These are phyloP conservation scores for Fusarium sulawesiense DNA, from an alignment of 2,329 filamentous ascomycete genomes.

Conservation along the genomic window DNA sequence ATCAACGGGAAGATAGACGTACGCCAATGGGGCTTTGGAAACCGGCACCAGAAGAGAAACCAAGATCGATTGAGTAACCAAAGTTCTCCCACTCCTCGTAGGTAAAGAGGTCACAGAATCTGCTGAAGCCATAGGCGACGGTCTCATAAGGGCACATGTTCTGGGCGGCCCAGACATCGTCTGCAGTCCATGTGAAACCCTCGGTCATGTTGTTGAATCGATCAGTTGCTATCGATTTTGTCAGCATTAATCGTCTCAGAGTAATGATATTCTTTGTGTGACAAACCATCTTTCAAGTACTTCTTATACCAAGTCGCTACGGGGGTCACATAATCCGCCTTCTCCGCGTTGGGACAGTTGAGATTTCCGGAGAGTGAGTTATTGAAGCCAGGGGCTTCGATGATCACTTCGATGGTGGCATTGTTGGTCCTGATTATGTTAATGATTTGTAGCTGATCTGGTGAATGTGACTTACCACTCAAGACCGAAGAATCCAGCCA, in stretches of 20 bases:
- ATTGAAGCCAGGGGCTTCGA: slow-evolving; percentile 73
- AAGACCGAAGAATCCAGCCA: slow-evolving; percentile 82
- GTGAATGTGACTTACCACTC: slow-evolving; percentile 62
- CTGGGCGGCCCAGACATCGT: slow-evolving; percentile 75
- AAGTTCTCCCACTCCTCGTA: slow-evolving; percentile 80
- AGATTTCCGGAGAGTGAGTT: slow-evolving; percentile 77
- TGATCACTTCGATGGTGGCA: slow-evolving; percentile 77
- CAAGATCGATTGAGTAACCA: slow-evolving; percentile 76
- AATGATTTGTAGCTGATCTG: neutral
- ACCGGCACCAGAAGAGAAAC: slow-evolving; percentile 69
- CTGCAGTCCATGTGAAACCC: slow-evolving; percentile 71
- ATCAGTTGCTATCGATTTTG: slow-evolving; percentile 60
- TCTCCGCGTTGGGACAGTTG: slow-evolving; percentile 72
- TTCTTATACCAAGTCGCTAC: slow-evolving; percentile 68
- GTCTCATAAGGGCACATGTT: slow-evolving; percentile 82
- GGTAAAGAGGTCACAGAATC: slow-evolving; percentile 79
- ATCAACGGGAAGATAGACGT: slow-evolving; percentile 41
- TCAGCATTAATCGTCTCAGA: neutral
- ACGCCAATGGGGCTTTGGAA: slow-evolving; percentile 74
- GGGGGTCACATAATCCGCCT: slow-evolving; percentile 64
- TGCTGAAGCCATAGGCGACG: slow-evolving; percentile 78
- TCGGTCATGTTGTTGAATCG: slow-evolving; percentile 68
- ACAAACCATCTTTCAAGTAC: slow-evolving; percentile 70
- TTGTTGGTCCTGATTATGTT: slow-evolving; percentile 66
- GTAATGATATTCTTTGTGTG: neutral